Percentiles rank a stretch among this genome's conserved stretches.
phyloP scores from a whole-genome alignment of 768 basidiomycete species.

The Trametes sanguinea region DNA sequence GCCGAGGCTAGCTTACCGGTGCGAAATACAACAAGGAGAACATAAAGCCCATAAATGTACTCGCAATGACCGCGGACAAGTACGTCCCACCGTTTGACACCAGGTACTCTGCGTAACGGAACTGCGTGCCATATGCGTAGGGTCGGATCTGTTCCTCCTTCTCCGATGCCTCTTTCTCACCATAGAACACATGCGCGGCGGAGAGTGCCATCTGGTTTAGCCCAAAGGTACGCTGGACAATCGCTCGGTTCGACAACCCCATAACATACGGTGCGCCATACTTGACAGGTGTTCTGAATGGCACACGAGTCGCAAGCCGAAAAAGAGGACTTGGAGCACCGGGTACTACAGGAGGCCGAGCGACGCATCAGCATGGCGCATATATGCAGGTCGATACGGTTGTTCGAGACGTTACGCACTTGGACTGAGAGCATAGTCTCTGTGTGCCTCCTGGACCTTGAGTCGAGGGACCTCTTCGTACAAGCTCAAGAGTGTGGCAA shows the following conservation, averaged over 20 bases:
- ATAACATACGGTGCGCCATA: conserved; percentile 48
- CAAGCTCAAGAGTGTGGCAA: conserved; percentile 41
- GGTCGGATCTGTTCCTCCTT: conserved; percentile 25
- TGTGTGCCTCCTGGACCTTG: conserved; percentile 32
- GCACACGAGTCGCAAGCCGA: conserved; percentile 41
- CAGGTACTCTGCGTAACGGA: conserved; percentile 77
- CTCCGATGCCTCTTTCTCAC: background rate
- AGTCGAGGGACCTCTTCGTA: conserved; percentile 37
- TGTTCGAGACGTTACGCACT: conserved; percentile 31
- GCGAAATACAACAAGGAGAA: conserved; percentile 23
- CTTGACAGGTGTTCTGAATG: conserved; percentile 34
- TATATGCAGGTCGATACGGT: background rate
- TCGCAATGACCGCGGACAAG: conserved; percentile 43
- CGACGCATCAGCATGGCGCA: background rate
- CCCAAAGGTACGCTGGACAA: conserved; percentile 62
- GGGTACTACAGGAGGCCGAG: conserved; percentile 19
- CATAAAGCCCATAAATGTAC: conserved; percentile 22
- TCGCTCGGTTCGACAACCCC: conserved; percentile 44
- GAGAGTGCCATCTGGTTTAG: conserved; percentile 40
- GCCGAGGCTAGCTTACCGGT: conserved; percentile 29
- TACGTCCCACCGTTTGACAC: conserved; percentile 33
- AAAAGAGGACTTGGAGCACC: conserved; percentile 33
- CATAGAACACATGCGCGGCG: conserved; percentile 12
- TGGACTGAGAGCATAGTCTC: conserved; percentile 47
- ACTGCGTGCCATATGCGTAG: conserved; percentile 62